Base-by-base conservation (phyloP, 163 green algal species). In the Trebouxia gelatinosa region DNA sequence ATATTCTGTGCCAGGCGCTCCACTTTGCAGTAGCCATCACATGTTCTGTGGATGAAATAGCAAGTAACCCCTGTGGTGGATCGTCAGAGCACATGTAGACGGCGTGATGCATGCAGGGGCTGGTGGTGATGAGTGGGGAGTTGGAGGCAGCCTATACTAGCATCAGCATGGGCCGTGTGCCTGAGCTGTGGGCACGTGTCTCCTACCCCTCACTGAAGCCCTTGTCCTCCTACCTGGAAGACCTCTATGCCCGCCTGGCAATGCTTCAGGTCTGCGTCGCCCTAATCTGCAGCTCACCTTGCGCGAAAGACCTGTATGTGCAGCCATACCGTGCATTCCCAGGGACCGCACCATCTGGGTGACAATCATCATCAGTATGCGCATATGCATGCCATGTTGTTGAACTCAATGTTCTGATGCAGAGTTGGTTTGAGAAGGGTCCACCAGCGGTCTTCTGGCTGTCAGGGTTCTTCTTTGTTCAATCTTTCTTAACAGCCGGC, bases 401-500 rank as follows among this genome's bases (percentile, higher is more conserved):
- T n/a, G n/a, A n/a, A n/a, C n/a, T n/a, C n/a, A n/a, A 17, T 46
- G 28, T 76, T 28, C 74, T 35, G 17, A n/a, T 75, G 31, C 80
- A 85, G 46, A 62, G 71, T 57, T 90, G 88, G 88, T 87, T 85
- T 32, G 76, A 89, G 38, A 74, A 85, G 13, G 88, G 89, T 6
- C 54, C 82, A 29, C 90, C 90, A 0, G 13, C 85, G 13, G 82
- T 79, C 39, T 91, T 92, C 85, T 95, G 90, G 90, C 77, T 95
- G 59, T 84, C 88, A 13, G 90, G 87, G 75, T 95, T 95, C 83
- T 95, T 93, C 85, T 95, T 95, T 83, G 84, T 90, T 72, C 90
- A 94, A 70, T 91, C 88, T 40, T 95, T 95, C 84, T 81, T 95
- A 9, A 95, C 90, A 23, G 90, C 87, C 29, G 84, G 79, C 29